These are phyloP conservation scores for Taiozyma sp. DNA, from an alignment of 1,139 yeast species.

Conservation along the genomic window DNA sequence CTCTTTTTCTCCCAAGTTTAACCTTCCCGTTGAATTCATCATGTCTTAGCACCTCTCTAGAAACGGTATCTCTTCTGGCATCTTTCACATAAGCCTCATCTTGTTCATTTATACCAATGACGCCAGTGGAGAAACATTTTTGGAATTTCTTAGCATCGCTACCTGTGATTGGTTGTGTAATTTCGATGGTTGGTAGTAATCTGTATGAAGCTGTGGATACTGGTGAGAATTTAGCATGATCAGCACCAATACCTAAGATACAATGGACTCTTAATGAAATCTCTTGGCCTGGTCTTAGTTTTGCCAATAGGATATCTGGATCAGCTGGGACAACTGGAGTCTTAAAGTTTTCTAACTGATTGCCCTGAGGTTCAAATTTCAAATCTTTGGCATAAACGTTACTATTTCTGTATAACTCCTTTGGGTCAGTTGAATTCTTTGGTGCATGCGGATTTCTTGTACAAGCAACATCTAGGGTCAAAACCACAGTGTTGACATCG, in stretches of 20 bases:
- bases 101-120: slow-evolving; percentile 63
- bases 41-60: slow-evolving; percentile 93
- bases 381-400: slow-evolving; percentile 86
- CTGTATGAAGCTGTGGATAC: slow-evolving; percentile 97
- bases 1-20: slow-evolving; percentile 84
- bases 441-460: slow-evolving; percentile 84
- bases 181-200: slow-evolving; percentile 86
- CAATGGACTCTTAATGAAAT: slow-evolving; percentile 89
- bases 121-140: slow-evolving; percentile 91
- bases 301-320: slow-evolving; percentile 86
- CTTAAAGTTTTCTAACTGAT: slow-evolving; percentile 66
- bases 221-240: slow-evolving; percentile 97
- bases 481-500: slow-evolving; percentile 84
- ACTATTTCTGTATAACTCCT: slow-evolving; percentile 75
- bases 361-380: slow-evolving; percentile 88
- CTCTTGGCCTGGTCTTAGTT: slow-evolving; percentile 96
- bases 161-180: slow-evolving; percentile 70
- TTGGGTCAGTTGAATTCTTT: slow-evolving; percentile 75
- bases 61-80: slow-evolving; percentile 91
- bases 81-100: slow-evolving; percentile 82
- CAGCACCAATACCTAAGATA: slow-evolving; percentile 85
- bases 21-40: slow-evolving; percentile 87
- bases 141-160: slow-evolving; percentile 75
- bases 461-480: slow-evolving; percentile 78
- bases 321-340: slow-evolving; percentile 75